A percentile compares a stretch with the other conserved stretches of the same genome.
Conservation (phyloP, 768 basidiomycete species). For the Leccinellum rugosiceps region DNA sequence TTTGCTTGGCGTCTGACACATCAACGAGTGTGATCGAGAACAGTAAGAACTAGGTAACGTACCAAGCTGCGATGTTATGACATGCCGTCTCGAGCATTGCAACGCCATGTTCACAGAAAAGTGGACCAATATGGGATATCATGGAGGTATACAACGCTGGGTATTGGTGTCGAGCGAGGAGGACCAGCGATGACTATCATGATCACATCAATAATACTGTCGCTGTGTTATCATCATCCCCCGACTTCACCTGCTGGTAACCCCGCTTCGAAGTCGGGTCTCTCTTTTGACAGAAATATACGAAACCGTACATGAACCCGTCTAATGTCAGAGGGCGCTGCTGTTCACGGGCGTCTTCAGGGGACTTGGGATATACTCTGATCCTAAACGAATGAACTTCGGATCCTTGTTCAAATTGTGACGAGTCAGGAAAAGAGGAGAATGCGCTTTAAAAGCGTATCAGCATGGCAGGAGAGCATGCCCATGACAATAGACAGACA, state of each 20-base stretch:
- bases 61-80: slow-evolving; percentile 85
- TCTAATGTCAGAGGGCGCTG: slow-evolving; percentile 45
- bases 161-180: slow-evolving; percentile 76
- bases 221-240: not conserved
- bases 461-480: not conserved
- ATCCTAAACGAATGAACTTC: slow-evolving; percentile 87
- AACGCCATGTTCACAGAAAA: slow-evolving; percentile 68
- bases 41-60: slow-evolving; percentile 27
- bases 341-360: slow-evolving; percentile 14
- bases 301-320: slow-evolving; percentile 75
- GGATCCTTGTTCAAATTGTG: slow-evolving; percentile 80
- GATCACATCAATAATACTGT: slow-evolving; percentile 1
- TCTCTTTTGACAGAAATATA: slow-evolving; percentile 69
- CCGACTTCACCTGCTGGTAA: slow-evolving; percentile 62
- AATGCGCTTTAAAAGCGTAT: slow-evolving; percentile 61
- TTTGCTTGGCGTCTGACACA: slow-evolving; percentile 51
- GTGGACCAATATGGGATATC: slow-evolving; percentile 64
- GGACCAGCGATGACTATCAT: slow-evolving; percentile 52
- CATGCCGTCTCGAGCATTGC: slow-evolving; percentile 85
- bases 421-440: slow-evolving; percentile 87
- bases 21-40: slow-evolving; percentile 5
- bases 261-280: slow-evolving; percentile 70
- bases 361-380: slow-evolving; percentile 42
- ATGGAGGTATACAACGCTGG: slow-evolving; percentile 80
- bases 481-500: slow-evolving; percentile 42